These are phyloP conservation scores for Solanum tacnaense DNA, from an alignment of 257 asterid species.

Conservation along the genomic window DNA sequence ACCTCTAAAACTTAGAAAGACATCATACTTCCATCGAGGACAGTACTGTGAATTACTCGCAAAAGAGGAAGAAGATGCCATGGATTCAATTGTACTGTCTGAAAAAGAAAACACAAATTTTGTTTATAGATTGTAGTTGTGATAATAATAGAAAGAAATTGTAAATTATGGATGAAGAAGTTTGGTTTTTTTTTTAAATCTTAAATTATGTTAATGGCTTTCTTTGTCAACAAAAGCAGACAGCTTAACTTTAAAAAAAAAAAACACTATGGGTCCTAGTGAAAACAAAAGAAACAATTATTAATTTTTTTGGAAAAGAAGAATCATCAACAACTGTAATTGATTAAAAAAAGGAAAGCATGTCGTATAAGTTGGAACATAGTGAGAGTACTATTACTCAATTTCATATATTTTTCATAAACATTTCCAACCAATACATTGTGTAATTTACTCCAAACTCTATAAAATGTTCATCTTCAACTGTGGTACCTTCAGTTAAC, in stretches of 20 bases:
- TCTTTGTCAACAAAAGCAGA: not conserved
- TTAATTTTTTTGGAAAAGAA: not conserved
- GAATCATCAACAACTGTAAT: not conserved
- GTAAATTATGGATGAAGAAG: not conserved
- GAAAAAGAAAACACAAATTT: not conserved
- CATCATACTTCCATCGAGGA: not conserved
- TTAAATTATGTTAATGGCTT: not conserved
- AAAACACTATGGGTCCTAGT: no score
- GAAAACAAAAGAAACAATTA: not conserved
- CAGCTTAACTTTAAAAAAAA: not conserved
- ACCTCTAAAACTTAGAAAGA: not conserved
- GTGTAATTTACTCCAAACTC: not conserved
- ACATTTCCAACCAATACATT: no score
- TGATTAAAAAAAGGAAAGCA: no score
- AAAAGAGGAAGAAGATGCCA: not conserved
- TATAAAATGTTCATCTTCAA: not conserved
- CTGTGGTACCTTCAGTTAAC: no score
- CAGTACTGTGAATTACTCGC: not conserved
- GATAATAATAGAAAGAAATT: not conserved
- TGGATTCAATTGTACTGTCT: not conserved
- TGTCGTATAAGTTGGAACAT: accelerated
- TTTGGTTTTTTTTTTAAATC: no score
- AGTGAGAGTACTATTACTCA: not conserved
- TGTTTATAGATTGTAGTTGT: not conserved
- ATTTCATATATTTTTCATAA: not conserved